A percentile compares a stretch with the other conserved stretches of the same genome.
phyloP scores from a whole-genome alignment of 2,329 filamentous ascomycete genomes.

The Fusarium anthophilum region DNA sequence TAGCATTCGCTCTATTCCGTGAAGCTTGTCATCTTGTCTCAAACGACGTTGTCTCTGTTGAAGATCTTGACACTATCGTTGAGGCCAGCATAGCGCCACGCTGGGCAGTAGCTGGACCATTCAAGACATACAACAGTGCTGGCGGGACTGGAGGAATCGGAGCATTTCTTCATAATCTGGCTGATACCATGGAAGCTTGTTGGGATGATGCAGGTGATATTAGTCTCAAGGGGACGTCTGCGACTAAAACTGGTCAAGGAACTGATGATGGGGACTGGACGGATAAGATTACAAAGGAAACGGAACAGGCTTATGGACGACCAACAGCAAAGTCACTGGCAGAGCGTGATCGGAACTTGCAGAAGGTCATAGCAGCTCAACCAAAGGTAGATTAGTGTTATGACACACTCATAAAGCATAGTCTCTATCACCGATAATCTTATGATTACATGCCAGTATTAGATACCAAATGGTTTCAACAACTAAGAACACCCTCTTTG shows the following conservation, averaged over 20 bases:
- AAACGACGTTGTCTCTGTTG: constrained; percentile 26
- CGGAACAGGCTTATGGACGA: constrained; percentile 13
- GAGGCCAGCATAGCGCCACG: constrained; percentile 36
- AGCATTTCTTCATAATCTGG: constrained; percentile 28
- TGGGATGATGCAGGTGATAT: constrained; percentile 25
- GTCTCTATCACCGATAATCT: background rate
- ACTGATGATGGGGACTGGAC: constrained; percentile 4
- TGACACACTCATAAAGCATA: accelerated
- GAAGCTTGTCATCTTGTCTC: constrained; percentile 27
- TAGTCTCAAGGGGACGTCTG: constrained; percentile 10
- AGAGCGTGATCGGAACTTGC: constrained; percentile 20
- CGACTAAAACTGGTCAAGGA: background rate
- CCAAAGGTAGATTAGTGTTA: background rate
- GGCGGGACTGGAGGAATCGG: constrained; percentile 31
- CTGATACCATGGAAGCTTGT: constrained; percentile 25
- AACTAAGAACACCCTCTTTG: background rate
- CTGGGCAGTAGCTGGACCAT: constrained; percentile 35
- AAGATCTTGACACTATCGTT: constrained; percentile 45
- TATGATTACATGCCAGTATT: background rate
- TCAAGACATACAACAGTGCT: constrained; percentile 37
- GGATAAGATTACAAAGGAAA: constrained; percentile 16
- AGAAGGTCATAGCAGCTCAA: constrained; percentile 23
- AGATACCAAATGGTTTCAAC: background rate
- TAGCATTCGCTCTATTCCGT: constrained; percentile 27
- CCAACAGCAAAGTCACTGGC: constrained; percentile 14